Evolutionary conservation across 2,329 filamentous ascomycete genomes (phyloP).

Genomic region (Phialemoniopsis sp.): DNA sequence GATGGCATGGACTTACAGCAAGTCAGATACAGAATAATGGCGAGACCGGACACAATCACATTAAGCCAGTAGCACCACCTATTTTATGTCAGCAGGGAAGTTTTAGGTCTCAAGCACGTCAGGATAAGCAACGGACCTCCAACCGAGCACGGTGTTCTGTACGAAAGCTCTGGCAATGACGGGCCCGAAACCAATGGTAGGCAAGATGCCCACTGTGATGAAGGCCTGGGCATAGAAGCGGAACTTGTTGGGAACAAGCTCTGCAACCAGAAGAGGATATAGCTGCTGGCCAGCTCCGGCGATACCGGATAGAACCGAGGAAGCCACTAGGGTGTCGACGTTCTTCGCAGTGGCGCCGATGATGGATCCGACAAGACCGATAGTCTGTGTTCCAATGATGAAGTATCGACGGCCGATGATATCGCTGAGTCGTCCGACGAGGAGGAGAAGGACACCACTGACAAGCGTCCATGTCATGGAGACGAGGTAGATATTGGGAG

Average conservation of each 20-base stretch:
- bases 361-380: conserved; percentile 27
- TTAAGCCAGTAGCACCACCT: conserved; percentile 42
- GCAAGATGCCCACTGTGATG: conserved; percentile 29
- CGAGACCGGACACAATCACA: conserved; percentile 33
- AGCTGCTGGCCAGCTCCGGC: conserved; percentile 31
- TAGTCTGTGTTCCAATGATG: conserved; percentile 20
- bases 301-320: conserved; percentile 26
- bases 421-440: conserved; percentile 24
- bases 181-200: conserved; percentile 34
- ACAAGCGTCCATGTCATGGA: conserved; percentile 4
- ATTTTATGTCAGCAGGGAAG: background rate
- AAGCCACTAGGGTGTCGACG: conserved; percentile 27
- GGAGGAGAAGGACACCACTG: conserved; percentile 22
- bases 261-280: conserved; percentile 30
- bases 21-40: conserved; percentile 30
- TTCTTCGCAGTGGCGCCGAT: conserved; percentile 24
- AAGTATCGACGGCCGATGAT: conserved; percentile 34
- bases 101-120: background rate
- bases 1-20: no score
- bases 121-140: conserved; percentile 24
- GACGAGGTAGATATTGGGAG: conserved; percentile 5
- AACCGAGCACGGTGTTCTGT: conserved; percentile 30
- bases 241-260: conserved; percentile 33
- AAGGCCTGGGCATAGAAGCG: conserved; percentile 28
- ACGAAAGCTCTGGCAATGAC: conserved; percentile 38